Conservation (phyloP, 495 filamentous ascomycete genomes). For the Lepidopterella palustris region DNA sequence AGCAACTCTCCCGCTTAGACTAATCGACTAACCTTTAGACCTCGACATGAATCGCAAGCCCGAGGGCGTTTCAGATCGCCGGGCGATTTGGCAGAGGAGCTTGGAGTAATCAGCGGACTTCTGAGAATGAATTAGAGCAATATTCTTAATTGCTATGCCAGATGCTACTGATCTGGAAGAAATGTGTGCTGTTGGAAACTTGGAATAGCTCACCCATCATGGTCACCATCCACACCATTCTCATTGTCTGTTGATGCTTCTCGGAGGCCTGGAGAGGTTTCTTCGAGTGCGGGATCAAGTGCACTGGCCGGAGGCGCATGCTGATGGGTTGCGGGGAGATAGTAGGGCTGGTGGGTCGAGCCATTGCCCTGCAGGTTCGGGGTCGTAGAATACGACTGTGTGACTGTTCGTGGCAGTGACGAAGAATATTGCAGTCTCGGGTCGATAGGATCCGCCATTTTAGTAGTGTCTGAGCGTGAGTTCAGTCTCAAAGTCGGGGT, state of each 20-base stretch:
- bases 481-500: not conserved
- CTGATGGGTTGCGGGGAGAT: constrained; percentile 17
- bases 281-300: constrained; percentile 24
- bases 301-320: constrained; percentile 13
- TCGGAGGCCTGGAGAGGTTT: constrained; percentile 15
- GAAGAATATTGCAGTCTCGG: constrained; percentile 13
- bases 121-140: no score
- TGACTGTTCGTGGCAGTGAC: constrained; percentile 7
- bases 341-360: constrained; percentile 17
- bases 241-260: constrained; percentile 15
- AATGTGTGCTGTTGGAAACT: not conserved
- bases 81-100: constrained; percentile 14
- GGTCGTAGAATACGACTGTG: constrained; percentile 15
- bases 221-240: constrained; percentile 6
- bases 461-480: not conserved
- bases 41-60: constrained; percentile 89
- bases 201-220: constrained; percentile 13
- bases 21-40: constrained; percentile 74
- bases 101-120: not conserved
- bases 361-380: constrained; percentile 9
- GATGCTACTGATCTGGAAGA: not conserved
- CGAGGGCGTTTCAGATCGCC: constrained; percentile 66
- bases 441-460: constrained; percentile 17
- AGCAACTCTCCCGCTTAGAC: not conserved
- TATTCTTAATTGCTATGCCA: not conserved